phyloP scores from a whole-genome alignment of 306 rosid species.

The Rosa rugosa region DNA sequence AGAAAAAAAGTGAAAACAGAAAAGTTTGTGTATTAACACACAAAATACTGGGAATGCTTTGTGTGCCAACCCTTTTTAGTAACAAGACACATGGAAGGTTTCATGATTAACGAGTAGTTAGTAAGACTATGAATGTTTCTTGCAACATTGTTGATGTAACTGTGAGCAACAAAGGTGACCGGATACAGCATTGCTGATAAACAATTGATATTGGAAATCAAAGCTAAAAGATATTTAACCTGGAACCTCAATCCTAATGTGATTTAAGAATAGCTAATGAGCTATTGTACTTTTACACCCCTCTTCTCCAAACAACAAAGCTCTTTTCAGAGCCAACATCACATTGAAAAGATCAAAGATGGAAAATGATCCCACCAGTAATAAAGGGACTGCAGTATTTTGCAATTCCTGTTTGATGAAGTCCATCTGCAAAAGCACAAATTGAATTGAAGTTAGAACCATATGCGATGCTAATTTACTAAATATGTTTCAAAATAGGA shows the following conservation, averaged over 20 bases:
- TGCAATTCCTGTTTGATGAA: conserved; percentile 74
- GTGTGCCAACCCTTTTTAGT: background rate
- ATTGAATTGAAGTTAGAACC: conserved; percentile 3
- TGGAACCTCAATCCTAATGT: background rate
- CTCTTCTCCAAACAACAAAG: background rate
- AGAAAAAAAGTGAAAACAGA: background rate
- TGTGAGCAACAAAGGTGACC: background rate
- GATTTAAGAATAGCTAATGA: background rate
- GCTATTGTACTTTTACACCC: background rate
- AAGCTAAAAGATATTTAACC: background rate
- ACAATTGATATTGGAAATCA: background rate
- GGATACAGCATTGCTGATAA: conserved; percentile 5
- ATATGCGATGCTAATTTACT: background rate
- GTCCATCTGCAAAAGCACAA: conserved; percentile 48
- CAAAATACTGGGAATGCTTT: background rate
- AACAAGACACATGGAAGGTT: background rate
- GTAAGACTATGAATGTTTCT: background rate
- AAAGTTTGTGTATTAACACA: background rate
- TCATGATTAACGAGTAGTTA: background rate
- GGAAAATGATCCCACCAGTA: conserved; percentile 57
- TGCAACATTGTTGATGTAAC: background rate
- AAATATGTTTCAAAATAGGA: background rate
- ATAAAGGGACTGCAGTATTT: conserved; percentile 59
- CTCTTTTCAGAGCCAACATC: background rate
- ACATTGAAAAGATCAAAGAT: conserved; percentile 15